These are phyloP conservation scores for Aspergillus hiratsukae DNA, from an alignment of 2,329 filamentous ascomycete species.

Conservation along the genomic window DNA sequence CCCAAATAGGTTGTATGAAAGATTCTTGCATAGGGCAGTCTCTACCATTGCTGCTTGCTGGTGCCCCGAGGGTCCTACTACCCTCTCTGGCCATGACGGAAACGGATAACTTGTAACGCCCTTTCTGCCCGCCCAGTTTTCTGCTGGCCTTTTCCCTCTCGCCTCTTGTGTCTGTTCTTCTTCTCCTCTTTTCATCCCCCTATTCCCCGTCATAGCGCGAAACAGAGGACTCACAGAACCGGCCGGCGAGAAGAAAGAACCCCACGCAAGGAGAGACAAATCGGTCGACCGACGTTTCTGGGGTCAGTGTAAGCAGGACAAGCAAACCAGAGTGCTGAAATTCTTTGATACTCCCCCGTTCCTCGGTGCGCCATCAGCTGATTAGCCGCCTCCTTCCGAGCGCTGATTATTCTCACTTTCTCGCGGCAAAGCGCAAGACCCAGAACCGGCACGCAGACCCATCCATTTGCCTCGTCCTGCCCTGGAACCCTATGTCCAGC, in stretches of 20 bases:
- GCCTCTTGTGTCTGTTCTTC: constrained; percentile 8
- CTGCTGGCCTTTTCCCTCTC: constrained; percentile 10
- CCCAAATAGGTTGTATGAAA: constrained; percentile 2
- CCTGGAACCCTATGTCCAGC: constrained; percentile 10
- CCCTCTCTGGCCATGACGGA: constrained; percentile 6
- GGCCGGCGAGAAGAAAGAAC: constrained; percentile 1
- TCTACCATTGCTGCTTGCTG: constrained; percentile 7
- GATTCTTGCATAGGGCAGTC: background rate
- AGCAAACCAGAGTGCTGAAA: background rate
- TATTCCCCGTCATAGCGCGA: constrained; percentile 1
- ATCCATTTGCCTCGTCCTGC: constrained; percentile 15
- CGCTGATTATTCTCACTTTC: constrained; percentile 3
- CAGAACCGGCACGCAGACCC: constrained; percentile 20
- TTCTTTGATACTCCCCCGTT: background rate
- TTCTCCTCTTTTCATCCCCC: constrained; percentile 3
- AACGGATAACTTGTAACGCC: constrained; percentile 19
- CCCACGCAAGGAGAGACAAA: constrained; percentile 3
- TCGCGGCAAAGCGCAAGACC: constrained; percentile 11
- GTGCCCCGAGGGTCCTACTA: background rate
- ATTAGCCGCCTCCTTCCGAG: constrained; percentile 18
- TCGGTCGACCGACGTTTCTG: background rate
- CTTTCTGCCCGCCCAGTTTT: constrained; percentile 8
- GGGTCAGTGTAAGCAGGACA: background rate
- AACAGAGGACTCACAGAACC: constrained; percentile 1
- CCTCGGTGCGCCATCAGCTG: constrained; percentile 16